A percentile compares a stretch with the other conserved stretches of the same genome.
phyloP scores from a whole-genome alignment of 306 rosid species.

The cucumber (Cucumis sativus) region Cucumber_9930_V3 NC_026657.2:29802501-29803000 shows the following conservation, averaged over 20 bases:
- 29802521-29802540: not conserved
- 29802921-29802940: conserved; percentile 48
- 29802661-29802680: not conserved
- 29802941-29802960: conserved; percentile 53
- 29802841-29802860: conserved; percentile 33
- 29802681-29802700: not conserved
- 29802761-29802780: conserved; percentile 44
- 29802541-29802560: not conserved
- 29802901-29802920: conserved; percentile 62
- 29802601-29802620: not conserved
- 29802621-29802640: not conserved
- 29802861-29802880: conserved; percentile 26
- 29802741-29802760: conserved; percentile 31
- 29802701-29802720: not conserved
- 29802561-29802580: not conserved
- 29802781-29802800: conserved; percentile 46
- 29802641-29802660: not conserved
- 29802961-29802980: conserved; percentile 43
- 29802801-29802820: conserved; percentile 66
- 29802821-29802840: conserved; percentile 72
- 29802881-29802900: conserved; percentile 50
- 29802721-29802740: not conserved
- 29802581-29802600: not conserved
- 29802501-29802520: not conserved
- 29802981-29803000: conserved; percentile 33